Base-by-base conservation (phyloP, 768 basidiomycete species). In the Nidula microcarpa region DNA sequence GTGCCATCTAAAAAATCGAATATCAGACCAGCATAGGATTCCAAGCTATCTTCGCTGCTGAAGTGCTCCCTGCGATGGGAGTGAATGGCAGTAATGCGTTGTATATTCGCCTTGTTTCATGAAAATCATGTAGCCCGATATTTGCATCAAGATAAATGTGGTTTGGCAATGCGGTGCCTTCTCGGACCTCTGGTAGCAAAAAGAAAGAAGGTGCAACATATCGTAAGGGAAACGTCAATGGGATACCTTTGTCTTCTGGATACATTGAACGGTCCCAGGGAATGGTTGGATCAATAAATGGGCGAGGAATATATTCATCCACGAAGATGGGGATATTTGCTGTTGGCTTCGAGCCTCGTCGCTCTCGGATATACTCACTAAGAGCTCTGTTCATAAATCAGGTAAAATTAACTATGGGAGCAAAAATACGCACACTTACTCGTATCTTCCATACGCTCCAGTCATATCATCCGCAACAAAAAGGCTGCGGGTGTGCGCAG, bases 1-100 rank as follows among this genome's bases (percentile, higher is more conserved):
- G 30, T 9, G 54, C 54, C 54, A 55, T 51, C 54, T 55, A 36
- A n/a, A 39, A 9, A n/a, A n/a, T n/a, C n/a, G n/a, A n/a, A n/a
- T n/a, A n/a, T n/a, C n/a, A n/a, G n/a, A n/a, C n/a, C n/a, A n/a
- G n/a, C n/a, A n/a, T n/a, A n/a, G n/a, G n/a, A n/a, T n/a, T n/a
- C n/a, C n/a, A n/a, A n/a, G n/a, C n/a, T n/a, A n/a, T n/a, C n/a
- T n/a, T n/a, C n/a, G n/a, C n/a, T n/a, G n/a, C n/a, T n/a, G n/a
- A n/a, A n/a, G 9, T 39, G 37, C 36, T 33, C 17, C 51, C 54
- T 50, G 52, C 10, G 9, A 55, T 33, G 13, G 54, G 50, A 1
- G 54, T 39, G n/a, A 55, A 44, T 16, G 54, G 54, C 23, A 55
- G 16, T 30, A 55, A 23, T 18, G 54, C 54, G 33, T 55, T 50